Evolutionary conservation across 352 stramenopile genomes (phyloP), one percentile per base, ranked within the genome.

Genomic region (Thalassiosira exigua): DNA sequence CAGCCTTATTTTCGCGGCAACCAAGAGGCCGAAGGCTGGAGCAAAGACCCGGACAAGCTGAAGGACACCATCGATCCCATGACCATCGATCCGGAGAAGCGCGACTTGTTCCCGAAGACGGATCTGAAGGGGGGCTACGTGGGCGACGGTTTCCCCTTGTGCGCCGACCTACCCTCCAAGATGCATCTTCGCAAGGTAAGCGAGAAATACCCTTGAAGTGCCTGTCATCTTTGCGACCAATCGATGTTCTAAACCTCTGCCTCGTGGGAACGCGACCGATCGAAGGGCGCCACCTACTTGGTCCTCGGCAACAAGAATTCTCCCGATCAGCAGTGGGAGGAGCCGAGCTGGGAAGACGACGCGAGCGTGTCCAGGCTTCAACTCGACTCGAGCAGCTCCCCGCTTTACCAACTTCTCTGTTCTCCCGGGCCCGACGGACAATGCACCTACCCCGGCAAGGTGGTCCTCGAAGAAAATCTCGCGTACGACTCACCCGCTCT

Each of bases 91-190:
- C 58, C 7, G 33, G 42, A 7, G 51, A 24, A 4, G 5, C 14
- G 70, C 50, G 87, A 92, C 72, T 1, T 56, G n/a, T 91, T 90
- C 44, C 87, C 87, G 32, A 92, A 92, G 70, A 69, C 70, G 9
- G 76, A 64, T 33, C 41, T 89, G 4, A 48, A 59, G 51, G 29
- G 75, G 22, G 66, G 69, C 27, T 91, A 79, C 66, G 76, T 92
- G 46, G 86, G 84, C 33, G 86, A 91, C 65, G 54, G 77, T 17
- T 58, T 62, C 19, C 69, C 76, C 17, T 44, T 86, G 0, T 90
- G 85, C 50, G 19, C 21, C 7, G 72, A 89, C 56, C 19, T 85
- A 11, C 79, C 81, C 2, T 5, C 29, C 0, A 58, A 78, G 12
- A 53, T 65, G 27, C 77, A 24, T 44, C 53, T 90, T n/a, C 39